phyloP scores from a whole-genome alignment of 208 protist species.

The Leishmania amazonensis region DNA sequence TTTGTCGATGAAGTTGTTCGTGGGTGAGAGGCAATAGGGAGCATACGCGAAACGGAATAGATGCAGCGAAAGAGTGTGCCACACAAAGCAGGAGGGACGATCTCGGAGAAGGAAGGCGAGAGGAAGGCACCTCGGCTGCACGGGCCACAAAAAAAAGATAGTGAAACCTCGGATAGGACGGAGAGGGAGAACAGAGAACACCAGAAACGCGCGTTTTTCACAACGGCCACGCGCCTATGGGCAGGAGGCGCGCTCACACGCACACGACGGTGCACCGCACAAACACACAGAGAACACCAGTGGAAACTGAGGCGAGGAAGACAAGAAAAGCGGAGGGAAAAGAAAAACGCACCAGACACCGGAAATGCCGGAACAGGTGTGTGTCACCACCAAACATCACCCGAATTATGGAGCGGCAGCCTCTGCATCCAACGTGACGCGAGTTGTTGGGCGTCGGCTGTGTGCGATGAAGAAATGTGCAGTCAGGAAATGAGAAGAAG shows the following conservation, averaged over 20 bases:
- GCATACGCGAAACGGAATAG: background rate
- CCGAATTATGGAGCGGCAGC: background rate
- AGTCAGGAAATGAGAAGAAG: no score
- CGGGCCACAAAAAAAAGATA: background rate
- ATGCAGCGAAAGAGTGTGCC: background rate
- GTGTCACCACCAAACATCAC: background rate
- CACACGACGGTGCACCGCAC: background rate
- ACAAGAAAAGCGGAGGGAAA: background rate
- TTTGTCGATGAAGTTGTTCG: background rate
- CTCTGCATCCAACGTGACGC: background rate
- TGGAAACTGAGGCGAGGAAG: background rate
- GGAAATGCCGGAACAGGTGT: background rate
- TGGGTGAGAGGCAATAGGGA: background rate
- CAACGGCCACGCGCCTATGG: background rate
- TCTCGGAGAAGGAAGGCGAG: background rate
- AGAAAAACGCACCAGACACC: background rate
- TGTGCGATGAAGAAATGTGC: background rate
- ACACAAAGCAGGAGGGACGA: background rate
- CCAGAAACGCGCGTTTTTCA: background rate
- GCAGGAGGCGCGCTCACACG: background rate
- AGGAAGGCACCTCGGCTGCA: background rate
- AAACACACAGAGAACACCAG: background rate
- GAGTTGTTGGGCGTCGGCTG: background rate
- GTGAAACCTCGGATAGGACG: background rate
- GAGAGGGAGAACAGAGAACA: background rate